Percentiles rank a stretch among this genome's conserved stretches.
phyloP scores from a whole-genome alignment of 176 grass and related monocot species.

The Rhynchospora pubera region DNA sequence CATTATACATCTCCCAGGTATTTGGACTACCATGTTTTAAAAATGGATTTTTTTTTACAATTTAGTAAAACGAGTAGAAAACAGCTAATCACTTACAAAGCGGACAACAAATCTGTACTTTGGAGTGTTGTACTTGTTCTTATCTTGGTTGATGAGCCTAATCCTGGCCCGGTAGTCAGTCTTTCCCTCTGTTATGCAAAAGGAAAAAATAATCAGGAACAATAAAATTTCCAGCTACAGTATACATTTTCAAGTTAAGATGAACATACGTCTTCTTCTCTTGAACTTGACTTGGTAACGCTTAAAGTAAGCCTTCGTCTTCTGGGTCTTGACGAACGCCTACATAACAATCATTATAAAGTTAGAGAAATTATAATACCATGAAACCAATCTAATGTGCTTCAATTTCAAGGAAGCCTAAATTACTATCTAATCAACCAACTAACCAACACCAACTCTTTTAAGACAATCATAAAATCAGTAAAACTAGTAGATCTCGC shows the following conservation, averaged over 20 bases:
- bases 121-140: slow-evolving; percentile 74
- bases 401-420: not conserved
- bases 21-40: not conserved
- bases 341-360: slow-evolving; percentile 9
- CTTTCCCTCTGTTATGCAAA: slow-evolving; percentile 40
- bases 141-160: slow-evolving; percentile 68
- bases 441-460: no score
- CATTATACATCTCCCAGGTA: not conserved
- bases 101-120: slow-evolving; percentile 72
- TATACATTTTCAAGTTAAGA: not conserved
- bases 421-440: not conserved
- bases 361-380: not conserved
- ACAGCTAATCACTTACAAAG: slow-evolving; percentile 45
- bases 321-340: slow-evolving; percentile 57
- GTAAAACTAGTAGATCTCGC: not conserved
- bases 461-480: not conserved
- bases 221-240: not conserved
- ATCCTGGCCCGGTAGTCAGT: slow-evolving; percentile 71
- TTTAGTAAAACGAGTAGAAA: not conserved
- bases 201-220: not conserved
- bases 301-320: slow-evolving; percentile 58
- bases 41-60: not conserved
- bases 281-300: slow-evolving; percentile 76
- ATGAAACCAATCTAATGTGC: not conserved
- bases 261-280: slow-evolving; percentile 62